These are phyloP conservation scores for Candida boidinii DNA, from an alignment of 805 yeast species.

Conservation along the genomic window DNA sequence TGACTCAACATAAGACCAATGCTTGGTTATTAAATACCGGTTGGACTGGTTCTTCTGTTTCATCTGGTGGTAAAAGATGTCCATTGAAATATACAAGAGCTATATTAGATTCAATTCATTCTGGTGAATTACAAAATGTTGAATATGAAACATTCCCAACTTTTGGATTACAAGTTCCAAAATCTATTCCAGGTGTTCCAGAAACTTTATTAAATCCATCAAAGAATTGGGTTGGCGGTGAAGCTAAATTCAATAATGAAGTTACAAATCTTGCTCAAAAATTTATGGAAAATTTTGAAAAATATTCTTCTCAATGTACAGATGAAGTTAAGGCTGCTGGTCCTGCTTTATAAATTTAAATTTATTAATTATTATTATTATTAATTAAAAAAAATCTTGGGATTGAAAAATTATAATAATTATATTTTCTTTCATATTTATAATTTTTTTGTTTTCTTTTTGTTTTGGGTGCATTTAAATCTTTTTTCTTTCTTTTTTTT, in stretches of 20 bases:
- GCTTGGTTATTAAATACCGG: conserved; percentile 99
- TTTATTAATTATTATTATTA: too few species aligned
- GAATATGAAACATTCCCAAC: conserved; percentile 80
- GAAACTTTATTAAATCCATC: conserved; percentile 79
- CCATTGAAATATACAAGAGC: conserved; percentile 97
- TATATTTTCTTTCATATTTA: not conserved
- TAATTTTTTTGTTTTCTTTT: not conserved
- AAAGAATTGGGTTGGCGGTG: conserved; percentile 63
- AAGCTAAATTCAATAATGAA: conserved; percentile 42
- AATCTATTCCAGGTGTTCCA: conserved; percentile 75
- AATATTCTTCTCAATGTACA: conserved; percentile 76
- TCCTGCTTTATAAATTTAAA: conserved; percentile 41
- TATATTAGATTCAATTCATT: conserved; percentile 87
- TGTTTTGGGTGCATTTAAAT: not conserved
- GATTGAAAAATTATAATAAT: not conserved
- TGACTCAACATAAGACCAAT: conserved; percentile 75
- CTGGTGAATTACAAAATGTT: conserved; percentile 74
- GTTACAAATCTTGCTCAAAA: conserved; percentile 61
- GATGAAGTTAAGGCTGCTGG: conserved; percentile 89
- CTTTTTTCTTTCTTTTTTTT: too few species aligned
- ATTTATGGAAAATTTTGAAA: conserved; percentile 82
- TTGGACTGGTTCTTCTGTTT: conserved; percentile 93
- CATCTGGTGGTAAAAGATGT: conserved; percentile 94
- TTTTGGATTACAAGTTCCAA: conserved; percentile 85
- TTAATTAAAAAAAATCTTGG: too few species aligned